These are phyloP conservation scores for Periglandula ipomoeae DNA, from an alignment of 2,329 filamentous ascomycete species.

Conservation along the genomic window DNA sequence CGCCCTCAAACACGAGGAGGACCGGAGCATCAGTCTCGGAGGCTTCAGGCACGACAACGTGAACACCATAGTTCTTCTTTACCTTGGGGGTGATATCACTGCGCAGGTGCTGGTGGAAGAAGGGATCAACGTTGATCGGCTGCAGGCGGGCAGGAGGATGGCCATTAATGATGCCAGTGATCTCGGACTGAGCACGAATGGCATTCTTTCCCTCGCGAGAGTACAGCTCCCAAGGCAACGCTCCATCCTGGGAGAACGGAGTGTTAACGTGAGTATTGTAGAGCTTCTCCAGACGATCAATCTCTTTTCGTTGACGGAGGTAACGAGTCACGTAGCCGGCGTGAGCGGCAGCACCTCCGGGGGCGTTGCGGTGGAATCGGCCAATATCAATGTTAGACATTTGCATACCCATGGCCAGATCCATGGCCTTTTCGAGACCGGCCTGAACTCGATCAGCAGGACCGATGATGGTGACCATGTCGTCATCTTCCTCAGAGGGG, in stretches of 20 bases:
- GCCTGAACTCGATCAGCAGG: constrained; percentile 62
- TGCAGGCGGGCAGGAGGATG: constrained; percentile 66
- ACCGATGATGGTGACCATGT: constrained; percentile 78
- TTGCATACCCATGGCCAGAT: constrained; percentile 80
- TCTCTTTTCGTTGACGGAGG: constrained; percentile 69
- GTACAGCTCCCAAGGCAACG: constrained; percentile 79
- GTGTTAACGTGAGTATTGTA: constrained; percentile 86
- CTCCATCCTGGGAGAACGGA: constrained; percentile 58
- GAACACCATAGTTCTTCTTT: constrained; percentile 61
- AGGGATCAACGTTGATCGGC: constrained; percentile 61
- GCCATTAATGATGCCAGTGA: constrained; percentile 62
- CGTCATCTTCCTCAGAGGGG: constrained; percentile 67
- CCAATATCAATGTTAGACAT: constrained; percentile 76
- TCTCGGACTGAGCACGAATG: constrained; percentile 64
- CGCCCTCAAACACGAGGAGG: constrained; percentile 66
- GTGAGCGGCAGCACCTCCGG: constrained; percentile 64
- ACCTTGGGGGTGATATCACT: constrained; percentile 55
- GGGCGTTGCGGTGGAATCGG: constrained; percentile 65
- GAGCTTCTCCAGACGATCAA: constrained; percentile 69
- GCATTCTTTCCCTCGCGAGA: constrained; percentile 77
- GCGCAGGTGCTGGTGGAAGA: constrained; percentile 67
- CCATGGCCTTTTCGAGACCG: constrained; percentile 76
- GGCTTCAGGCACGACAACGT: constrained; percentile 60
- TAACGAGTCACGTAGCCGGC: constrained; percentile 84
- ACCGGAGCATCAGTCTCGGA: constrained; percentile 51